phyloP scores from a whole-genome alignment of 306 rosid species.

The Lagenaria siceraria region DNA sequence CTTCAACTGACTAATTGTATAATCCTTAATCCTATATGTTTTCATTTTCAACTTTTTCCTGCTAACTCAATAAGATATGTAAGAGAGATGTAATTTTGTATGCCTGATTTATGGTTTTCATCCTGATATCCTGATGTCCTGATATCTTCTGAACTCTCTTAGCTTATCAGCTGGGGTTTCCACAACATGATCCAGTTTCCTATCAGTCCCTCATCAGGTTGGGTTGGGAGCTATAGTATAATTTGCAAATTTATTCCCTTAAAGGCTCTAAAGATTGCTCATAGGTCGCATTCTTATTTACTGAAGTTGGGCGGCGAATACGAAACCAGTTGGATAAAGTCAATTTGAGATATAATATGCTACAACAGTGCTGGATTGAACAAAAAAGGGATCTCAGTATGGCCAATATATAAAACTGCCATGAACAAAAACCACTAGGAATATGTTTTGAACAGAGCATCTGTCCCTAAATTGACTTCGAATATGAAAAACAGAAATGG shows the following conservation, averaged over 20 bases:
- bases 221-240: not conserved
- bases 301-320: not conserved
- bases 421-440: constrained; percentile 1
- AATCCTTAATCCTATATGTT: not conserved
- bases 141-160: not conserved
- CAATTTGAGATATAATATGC: not conserved
- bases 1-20: not conserved
- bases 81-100: not conserved
- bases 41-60: not conserved
- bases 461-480: not conserved
- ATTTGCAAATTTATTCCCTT: not conserved
- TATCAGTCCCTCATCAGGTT: not conserved
- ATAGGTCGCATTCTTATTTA: not conserved
- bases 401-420: not conserved
- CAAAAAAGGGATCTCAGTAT: not conserved
- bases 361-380: not conserved
- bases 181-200: not conserved
- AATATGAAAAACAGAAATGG: not conserved
- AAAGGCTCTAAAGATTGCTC: not conserved
- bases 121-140: not conserved
- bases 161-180: not conserved
- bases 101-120: not conserved
- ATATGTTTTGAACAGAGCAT: not conserved
- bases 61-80: not conserved
- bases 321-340: not conserved